Conservation (phyloP, 2,329 filamentous ascomycete species). For the Phialophora tarda region DNA sequence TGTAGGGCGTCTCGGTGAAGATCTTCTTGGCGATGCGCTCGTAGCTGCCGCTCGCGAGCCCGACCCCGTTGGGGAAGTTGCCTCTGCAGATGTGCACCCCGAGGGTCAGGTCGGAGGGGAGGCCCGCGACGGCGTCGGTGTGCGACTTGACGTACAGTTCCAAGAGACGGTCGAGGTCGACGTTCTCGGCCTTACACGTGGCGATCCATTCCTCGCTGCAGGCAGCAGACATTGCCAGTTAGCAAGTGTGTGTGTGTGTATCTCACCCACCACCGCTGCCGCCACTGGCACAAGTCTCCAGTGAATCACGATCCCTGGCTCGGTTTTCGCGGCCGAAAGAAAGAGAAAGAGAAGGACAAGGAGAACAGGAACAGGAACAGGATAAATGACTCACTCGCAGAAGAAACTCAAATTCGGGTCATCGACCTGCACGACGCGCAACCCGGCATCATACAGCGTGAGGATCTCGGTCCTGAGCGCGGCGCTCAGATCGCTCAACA, state of each 20-base stretch:
- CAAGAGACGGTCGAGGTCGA: conserved; percentile 73
- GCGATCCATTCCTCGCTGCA: conserved; percentile 66
- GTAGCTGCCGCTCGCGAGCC: conserved; percentile 31
- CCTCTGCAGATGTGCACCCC: conserved; percentile 34
- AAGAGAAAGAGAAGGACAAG: background rate
- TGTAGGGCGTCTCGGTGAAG: conserved; percentile 29
- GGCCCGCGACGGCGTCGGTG: conserved; percentile 43
- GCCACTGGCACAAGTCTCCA: too few species aligned
- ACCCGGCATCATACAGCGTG: conserved; percentile 65
- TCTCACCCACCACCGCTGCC: too few species aligned
- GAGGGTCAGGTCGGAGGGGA: conserved; percentile 27
- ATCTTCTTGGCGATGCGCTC: conserved; percentile 32
- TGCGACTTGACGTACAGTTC: conserved; percentile 73
- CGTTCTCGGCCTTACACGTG: conserved; percentile 70
- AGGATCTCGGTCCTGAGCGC: conserved; percentile 67
- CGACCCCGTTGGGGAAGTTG: conserved; percentile 29
- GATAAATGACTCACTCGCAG: conserved; percentile 62
- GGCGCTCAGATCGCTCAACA: conserved; percentile 68
- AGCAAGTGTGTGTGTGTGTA: background rate
- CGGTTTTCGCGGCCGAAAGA: background rate
- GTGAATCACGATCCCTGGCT: too few species aligned
- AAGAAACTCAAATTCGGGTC: conserved; percentile 74
- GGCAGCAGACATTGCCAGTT: background rate
- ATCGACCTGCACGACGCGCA: conserved; percentile 71
- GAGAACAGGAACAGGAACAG: too few species aligned